phyloP scores from a whole-genome alignment of 164 flowering plant genomes.

The Brasenia schreberi region DNA sequence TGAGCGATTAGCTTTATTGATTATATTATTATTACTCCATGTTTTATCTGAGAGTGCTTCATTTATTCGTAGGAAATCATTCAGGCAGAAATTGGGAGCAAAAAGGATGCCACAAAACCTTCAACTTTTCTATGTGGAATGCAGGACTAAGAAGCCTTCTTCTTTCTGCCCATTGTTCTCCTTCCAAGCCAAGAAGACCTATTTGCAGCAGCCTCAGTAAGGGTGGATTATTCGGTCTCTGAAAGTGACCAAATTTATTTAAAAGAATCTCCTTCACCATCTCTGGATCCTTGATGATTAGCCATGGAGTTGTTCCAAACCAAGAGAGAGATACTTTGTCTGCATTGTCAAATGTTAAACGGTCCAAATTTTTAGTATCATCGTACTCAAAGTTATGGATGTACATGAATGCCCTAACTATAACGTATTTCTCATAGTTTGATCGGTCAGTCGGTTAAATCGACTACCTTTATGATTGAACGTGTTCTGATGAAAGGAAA shows the following conservation, averaged over 20 bases:
- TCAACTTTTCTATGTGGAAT: slow-evolving; percentile 10
- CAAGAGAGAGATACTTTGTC: slow-evolving; percentile 5
- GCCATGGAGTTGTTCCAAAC: slow-evolving; percentile 6
- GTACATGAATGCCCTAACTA: no score
- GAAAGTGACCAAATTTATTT: slow-evolving; percentile 4
- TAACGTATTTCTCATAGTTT: no score
- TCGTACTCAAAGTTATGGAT: no score
- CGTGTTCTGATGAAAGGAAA: no score
- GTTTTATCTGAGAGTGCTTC: no score
- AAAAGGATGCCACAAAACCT: slow-evolving; percentile 5
- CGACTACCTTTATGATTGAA: no score
- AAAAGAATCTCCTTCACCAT: slow-evolving; percentile 3
- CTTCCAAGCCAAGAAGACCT: slow-evolving; percentile 3
- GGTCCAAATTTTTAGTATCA: no score
- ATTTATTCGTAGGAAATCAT: no score
- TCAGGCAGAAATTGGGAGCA: not conserved
- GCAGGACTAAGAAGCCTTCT: slow-evolving; percentile 6
- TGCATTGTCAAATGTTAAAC: not conserved
- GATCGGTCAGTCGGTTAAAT: no score
- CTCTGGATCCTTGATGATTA: slow-evolving; percentile 6
- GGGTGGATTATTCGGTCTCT: not conserved
- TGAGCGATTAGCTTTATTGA: no score
- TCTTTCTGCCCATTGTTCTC: slow-evolving; percentile 6
- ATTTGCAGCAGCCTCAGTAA: not conserved
- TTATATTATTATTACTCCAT: no score